Evolutionary conservation across 2,329 filamentous ascomycete species (phyloP).

Genomic region (Aureobasidium namibiae): DNA sequence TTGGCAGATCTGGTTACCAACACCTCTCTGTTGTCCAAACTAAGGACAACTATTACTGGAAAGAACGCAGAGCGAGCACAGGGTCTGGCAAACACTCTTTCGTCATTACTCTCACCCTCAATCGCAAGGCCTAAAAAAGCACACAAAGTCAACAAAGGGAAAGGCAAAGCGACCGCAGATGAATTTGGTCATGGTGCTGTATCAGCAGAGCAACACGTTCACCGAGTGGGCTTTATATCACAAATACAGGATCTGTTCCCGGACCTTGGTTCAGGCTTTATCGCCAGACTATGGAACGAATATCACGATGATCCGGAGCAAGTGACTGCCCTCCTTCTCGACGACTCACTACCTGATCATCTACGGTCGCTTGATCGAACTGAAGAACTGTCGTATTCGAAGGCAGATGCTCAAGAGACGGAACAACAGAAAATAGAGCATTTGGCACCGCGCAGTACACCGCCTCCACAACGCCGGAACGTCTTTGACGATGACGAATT

Average conservation of each 20-base stretch:
- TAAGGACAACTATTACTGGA: slow-evolving; percentile 47
- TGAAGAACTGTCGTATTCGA: slow-evolving; percentile 48
- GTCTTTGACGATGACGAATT: slow-evolving; percentile 75
- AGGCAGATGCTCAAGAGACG: not conserved
- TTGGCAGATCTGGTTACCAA: slow-evolving; percentile 72
- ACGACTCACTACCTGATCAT: slow-evolving; percentile 63
- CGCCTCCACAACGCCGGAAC: slow-evolving; percentile 52
- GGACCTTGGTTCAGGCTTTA: slow-evolving; percentile 72
- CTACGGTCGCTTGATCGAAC: slow-evolving; percentile 56
- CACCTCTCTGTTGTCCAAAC: slow-evolving; percentile 63
- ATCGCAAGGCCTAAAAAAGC: slow-evolving; percentile 45
- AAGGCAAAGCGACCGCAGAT: slow-evolving; percentile 35
- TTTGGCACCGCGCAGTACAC: slow-evolving; percentile 54
- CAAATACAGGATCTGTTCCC: slow-evolving; percentile 94
- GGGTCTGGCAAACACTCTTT: slow-evolving; percentile 54
- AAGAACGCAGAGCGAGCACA: slow-evolving; percentile 48
- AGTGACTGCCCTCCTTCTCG: slow-evolving; percentile 72
- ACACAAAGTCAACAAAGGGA: slow-evolving; percentile 58
- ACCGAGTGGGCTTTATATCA: slow-evolving; percentile 74
- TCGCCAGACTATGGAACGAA: slow-evolving; percentile 69
- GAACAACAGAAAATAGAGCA: slow-evolving; percentile 23
- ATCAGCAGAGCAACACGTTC: slow-evolving; percentile 56
- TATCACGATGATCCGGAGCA: slow-evolving; percentile 71
- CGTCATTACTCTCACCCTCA: slow-evolving; percentile 47
- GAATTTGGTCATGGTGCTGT: slow-evolving; percentile 26